Percentiles rank a stretch among this genome's conserved stretches.
phyloP scores from a whole-genome alignment of 1,284 basidiomycete genomes.

The Schizophyllum amplum region DNA sequence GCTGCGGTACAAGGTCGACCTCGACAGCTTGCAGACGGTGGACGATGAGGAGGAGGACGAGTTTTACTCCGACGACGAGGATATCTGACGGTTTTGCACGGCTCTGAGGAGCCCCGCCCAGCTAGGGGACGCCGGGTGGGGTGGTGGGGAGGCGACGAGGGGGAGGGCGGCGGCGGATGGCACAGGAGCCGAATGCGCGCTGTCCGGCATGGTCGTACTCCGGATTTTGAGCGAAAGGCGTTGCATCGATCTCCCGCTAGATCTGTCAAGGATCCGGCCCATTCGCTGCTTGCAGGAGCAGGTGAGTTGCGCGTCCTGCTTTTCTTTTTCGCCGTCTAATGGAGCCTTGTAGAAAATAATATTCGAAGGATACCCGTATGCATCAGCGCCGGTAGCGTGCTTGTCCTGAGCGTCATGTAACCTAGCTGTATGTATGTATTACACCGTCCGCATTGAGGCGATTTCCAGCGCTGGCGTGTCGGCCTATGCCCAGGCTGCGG shows the following conservation, averaged over 20 bases:
- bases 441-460: too few relatives aligned
- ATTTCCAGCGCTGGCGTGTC: too few relatives aligned
- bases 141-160: constrained; percentile 24
- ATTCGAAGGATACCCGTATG: neutral
- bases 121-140: constrained; percentile 52
- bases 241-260: neutral
- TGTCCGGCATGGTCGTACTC: neutral
- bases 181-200: neutral
- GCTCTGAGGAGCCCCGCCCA: constrained; percentile 66
- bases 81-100: constrained; percentile 77
- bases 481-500: too few relatives aligned
- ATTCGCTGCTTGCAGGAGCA: neutral
- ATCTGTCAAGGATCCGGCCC: neutral
- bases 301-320: neutral
- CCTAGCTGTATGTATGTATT: neutral
- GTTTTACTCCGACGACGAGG: constrained; percentile 76
- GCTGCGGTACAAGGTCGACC: constrained; percentile 93
- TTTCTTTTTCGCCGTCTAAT: too few relatives aligned
- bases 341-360: neutral
- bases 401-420: neutral
- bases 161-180: neutral
- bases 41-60: constrained; percentile 73
- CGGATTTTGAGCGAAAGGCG: neutral
- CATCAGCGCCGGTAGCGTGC: neutral
- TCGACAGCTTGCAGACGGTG: constrained; percentile 64